A percentile compares a stretch with the other conserved stretches of the same genome.
Evolutionary conservation across 768 basidiomycete species (phyloP).

Genomic region (Pleurotus tuoliensis): DNA sequence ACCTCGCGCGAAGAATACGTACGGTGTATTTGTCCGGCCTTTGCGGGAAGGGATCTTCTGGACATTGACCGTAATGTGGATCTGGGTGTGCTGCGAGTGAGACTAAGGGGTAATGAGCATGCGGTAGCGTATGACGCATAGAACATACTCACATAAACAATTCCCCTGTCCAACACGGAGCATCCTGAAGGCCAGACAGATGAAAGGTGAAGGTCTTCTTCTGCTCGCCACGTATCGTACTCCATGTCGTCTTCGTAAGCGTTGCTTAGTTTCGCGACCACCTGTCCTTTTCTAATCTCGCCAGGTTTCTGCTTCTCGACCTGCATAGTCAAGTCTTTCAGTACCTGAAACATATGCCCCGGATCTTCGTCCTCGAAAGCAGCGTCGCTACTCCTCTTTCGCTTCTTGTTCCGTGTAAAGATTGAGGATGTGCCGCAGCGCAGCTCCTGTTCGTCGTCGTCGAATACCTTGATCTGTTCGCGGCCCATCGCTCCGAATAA

Average conservation of each 20-base stretch:
- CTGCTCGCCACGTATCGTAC: conserved; percentile 65
- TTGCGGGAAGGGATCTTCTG: conserved; percentile 46
- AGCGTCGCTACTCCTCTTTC: conserved; percentile 2
- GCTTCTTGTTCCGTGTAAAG: neutral
- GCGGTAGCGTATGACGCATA: neutral
- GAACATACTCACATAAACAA: conserved; percentile 55
- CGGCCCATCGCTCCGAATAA: conserved; percentile 41
- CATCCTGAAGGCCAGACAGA: conserved; percentile 56
- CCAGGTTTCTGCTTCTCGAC: neutral
- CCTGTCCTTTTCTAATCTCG: neutral
- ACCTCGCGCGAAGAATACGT: conserved; percentile 53
- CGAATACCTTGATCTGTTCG: conserved; percentile 9
- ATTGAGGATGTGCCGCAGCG: neutral
- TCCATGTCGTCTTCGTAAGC: neutral
- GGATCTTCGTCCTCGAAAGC: conserved; percentile 1
- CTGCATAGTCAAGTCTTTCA: conserved; percentile 3
- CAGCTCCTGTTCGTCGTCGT: neutral
- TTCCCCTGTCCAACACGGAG: conserved; percentile 34
- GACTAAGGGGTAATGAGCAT: conserved; percentile 32
- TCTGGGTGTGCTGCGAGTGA: conserved; percentile 44
- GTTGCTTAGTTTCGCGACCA: neutral
- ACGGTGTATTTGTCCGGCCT: conserved; percentile 59
- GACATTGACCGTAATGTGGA: conserved; percentile 65
- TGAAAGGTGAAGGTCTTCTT: conserved; percentile 59
- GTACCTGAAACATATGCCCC: conserved; percentile 1